Evolutionary conservation across 805 yeast genomes (phyloP).

Genomic region (Maudiozyma barnettii): DNA sequence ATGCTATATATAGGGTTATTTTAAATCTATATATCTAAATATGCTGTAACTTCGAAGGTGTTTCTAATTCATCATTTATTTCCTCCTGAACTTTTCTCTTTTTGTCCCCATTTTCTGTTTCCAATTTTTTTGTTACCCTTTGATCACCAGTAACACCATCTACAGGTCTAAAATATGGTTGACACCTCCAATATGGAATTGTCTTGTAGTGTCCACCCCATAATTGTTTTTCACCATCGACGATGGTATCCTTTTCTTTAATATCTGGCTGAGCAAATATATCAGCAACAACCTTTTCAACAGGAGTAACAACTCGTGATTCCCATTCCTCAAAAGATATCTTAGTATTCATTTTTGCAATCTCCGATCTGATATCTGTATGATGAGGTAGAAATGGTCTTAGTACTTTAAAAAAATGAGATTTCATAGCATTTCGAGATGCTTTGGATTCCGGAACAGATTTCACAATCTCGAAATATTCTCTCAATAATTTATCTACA

Average conservation of each 20-base stretch:
- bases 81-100: constrained; percentile 22
- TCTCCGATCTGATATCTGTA: constrained; percentile 64
- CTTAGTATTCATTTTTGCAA: constrained; percentile 46
- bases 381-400: constrained; percentile 72
- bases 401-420: constrained; percentile 81
- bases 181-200: constrained; percentile 93
- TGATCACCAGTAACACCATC: constrained; percentile 58
- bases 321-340: constrained; percentile 43
- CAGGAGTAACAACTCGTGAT: constrained; percentile 43
- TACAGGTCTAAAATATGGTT: constrained; percentile 87
- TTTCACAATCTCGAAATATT: constrained; percentile 78
- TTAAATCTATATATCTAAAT: neutral
- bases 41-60: constrained; percentile 1
- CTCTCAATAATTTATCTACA: constrained; percentile 73
- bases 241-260: constrained; percentile 46
- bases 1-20: neutral
- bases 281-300: constrained; percentile 55
- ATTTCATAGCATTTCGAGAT: constrained; percentile 74
- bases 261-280: constrained; percentile 46
- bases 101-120: constrained; percentile 3
- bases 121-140: constrained; percentile 25
- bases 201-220: constrained; percentile 80
- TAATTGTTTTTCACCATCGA: constrained; percentile 42
- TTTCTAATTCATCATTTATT: constrained; percentile 8
- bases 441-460: constrained; percentile 40